These are phyloP conservation scores for Wallacemonas sp. DNA, from an alignment of 208 protist genomes.

Conservation along the genomic window DNA sequence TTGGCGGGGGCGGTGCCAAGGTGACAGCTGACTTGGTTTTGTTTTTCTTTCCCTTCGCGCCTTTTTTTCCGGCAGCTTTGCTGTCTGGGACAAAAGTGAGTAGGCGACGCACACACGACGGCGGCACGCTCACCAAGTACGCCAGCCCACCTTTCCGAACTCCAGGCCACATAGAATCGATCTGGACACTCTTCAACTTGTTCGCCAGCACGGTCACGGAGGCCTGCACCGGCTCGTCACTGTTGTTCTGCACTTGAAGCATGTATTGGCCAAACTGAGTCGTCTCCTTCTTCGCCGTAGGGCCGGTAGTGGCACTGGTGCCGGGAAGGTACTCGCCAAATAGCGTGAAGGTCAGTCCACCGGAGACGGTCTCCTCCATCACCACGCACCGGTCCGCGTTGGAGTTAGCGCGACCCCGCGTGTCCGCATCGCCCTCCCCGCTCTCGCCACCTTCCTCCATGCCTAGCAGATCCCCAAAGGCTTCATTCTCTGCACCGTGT, in stretches of 20 bases:
- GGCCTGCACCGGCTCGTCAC: neutral
- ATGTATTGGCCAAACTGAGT: constrained; percentile 1
- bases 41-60: constrained; percentile 5
- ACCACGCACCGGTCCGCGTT: constrained; percentile 8
- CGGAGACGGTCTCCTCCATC: neutral
- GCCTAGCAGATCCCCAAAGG: no score
- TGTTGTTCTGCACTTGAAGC: constrained; percentile 8
- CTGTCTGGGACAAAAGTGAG: constrained; percentile 4
- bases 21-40: neutral
- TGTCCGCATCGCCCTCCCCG: no score
- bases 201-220: constrained; percentile 7
- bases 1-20: neutral
- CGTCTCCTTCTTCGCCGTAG: neutral
- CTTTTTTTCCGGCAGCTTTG: constrained; percentile 5
- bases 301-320: neutral
- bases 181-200: constrained; percentile 9
- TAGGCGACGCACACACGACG: constrained; percentile 3
- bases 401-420: no score
- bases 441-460: no score
- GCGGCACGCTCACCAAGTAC: constrained; percentile 10
- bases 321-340: neutral
- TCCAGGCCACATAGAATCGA: constrained; percentile 2
- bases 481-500: no score
- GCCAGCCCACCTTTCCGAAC: neutral
- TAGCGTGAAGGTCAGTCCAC: constrained; percentile 10